phyloP scores from a whole-genome alignment of 2,329 filamentous ascomycete species.

The Plectosphaerella sp. region DNA sequence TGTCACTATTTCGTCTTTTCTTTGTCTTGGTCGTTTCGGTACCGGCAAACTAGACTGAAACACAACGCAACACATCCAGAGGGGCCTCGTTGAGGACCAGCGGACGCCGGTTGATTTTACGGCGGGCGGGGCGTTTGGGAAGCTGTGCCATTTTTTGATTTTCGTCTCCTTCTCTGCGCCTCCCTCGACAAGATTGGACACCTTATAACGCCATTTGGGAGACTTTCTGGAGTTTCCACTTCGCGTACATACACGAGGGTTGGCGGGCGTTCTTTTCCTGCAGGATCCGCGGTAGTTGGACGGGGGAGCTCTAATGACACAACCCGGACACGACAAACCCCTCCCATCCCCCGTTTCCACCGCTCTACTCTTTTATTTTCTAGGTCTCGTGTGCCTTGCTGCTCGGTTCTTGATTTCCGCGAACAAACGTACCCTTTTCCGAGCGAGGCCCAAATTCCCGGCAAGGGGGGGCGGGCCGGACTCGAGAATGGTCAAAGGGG shows the following conservation, averaged over 20 bases:
- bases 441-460: too few relatives aligned
- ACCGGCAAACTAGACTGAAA: not conserved
- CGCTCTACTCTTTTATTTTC: constrained; percentile 2
- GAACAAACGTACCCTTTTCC: too few relatives aligned
- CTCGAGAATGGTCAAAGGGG: too few relatives aligned
- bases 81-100: constrained; percentile 8
- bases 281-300: constrained; percentile 33
- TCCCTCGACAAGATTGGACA: constrained; percentile 46
- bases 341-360: not conserved
- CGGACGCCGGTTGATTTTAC: constrained; percentile 15
- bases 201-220: constrained; percentile 36
- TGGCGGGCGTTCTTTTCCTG: constrained; percentile 43
- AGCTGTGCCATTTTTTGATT: constrained; percentile 20
- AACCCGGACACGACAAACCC: too few relatives aligned
- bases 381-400: not conserved
- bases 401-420: not conserved
- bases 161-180: constrained; percentile 34
- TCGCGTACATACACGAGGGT: constrained; percentile 35
- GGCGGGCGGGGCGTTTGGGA: constrained; percentile 6
- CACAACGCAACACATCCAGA: constrained; percentile 2
- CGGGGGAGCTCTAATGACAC: constrained; percentile 23
- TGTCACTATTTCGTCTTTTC: constrained; percentile 6
- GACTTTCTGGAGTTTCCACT: constrained; percentile 37
- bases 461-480: too few relatives aligned
- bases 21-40: constrained; percentile 6